Percentiles rank a stretch among this genome's conserved stretches.
These are phyloP conservation scores for Polytrichum formosum DNA, from an alignment of 225 moss, liverwort and hornwort genomes.

Conservation along the genomic window DNA sequence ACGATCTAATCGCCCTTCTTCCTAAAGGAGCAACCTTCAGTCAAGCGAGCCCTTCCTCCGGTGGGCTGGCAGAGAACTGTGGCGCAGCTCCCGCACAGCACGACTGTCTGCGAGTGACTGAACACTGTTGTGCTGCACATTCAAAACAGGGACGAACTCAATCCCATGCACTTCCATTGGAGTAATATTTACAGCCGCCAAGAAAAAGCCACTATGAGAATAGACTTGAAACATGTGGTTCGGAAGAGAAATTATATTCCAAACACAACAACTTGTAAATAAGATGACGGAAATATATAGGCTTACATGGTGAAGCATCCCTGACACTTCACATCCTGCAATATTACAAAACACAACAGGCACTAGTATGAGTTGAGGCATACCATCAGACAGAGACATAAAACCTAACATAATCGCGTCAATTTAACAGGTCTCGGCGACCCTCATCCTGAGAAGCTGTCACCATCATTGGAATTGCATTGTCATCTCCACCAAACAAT, in stretches of 20 bases:
- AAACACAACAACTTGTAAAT: not conserved
- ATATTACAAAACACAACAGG: not conserved
- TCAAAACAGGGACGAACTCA: not conserved
- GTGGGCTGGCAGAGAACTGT: slow-evolving; percentile 82
- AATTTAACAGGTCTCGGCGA: too few species aligned
- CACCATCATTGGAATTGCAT: too few species aligned
- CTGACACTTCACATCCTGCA: slow-evolving; percentile 67
- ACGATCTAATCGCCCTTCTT: slow-evolving; percentile 68
- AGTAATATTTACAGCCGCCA: too few species aligned
- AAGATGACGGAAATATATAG: not conserved
- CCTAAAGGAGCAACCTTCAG: slow-evolving; percentile 86
- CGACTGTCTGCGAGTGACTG: slow-evolving; percentile 82
- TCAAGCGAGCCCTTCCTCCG: slow-evolving; percentile 76
- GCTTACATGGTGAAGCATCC: slow-evolving; percentile 65
- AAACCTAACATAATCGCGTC: too few species aligned
- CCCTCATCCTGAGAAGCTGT: too few species aligned
- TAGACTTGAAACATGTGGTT: too few species aligned
- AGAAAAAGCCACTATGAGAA: too few species aligned
- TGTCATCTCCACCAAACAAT: too few species aligned
- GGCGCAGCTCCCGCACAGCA: slow-evolving; percentile 57
- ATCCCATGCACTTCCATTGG: not conserved
- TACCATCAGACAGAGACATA: too few species aligned
- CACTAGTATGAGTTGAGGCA: too few species aligned
- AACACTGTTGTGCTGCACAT: slow-evolving; percentile 86
- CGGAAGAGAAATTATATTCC: too few species aligned